A percentile compares a stretch with the other conserved stretches of the same genome.
phyloP scores from a whole-genome alignment of 139 green algal genomes.

The Chlamydomonas sphaeroides region DNA sequence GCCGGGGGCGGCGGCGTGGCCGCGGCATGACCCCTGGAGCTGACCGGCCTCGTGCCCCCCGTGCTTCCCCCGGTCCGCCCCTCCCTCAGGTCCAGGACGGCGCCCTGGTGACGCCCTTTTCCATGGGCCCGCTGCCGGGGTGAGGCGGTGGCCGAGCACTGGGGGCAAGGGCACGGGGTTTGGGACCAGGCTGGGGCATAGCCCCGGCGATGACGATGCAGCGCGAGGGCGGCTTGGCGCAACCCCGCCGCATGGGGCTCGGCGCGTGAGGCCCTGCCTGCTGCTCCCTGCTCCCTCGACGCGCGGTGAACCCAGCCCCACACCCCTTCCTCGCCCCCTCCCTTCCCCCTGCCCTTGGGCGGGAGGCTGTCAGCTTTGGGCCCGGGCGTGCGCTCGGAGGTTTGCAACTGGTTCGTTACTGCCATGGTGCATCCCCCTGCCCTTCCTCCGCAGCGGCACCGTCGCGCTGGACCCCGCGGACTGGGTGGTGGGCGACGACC shows the following conservation, averaged over 20 bases:
- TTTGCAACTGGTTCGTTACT: background rate
- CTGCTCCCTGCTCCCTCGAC: background rate
- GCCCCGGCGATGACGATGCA: background rate
- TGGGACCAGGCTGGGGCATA: background rate
- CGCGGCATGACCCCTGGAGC: no score
- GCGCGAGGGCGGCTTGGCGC: no score
- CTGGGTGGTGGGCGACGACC: conserved; percentile 39
- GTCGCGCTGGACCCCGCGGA: conserved; percentile 1
- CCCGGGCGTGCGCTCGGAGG: no score
- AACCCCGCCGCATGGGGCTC: no score
- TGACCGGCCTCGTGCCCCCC: no score
- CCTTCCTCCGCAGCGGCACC: background rate
- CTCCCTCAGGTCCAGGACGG: conserved; percentile 10
- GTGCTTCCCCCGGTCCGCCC: no score
- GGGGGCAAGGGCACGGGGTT: background rate
- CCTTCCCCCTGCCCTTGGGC: background rate
- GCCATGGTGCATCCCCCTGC: background rate
- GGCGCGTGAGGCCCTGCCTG: background rate
- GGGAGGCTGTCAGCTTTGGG: background rate
- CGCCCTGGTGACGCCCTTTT: conserved; percentile 19
- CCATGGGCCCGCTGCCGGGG: conserved; percentile 2
- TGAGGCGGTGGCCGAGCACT: background rate
- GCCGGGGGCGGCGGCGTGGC: no score
- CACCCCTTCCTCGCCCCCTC: background rate
- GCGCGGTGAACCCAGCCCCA: no score